These are phyloP conservation scores for Hericium erinaceus DNA, from an alignment of 768 basidiomycete species.

Conservation along the genomic window DNA sequence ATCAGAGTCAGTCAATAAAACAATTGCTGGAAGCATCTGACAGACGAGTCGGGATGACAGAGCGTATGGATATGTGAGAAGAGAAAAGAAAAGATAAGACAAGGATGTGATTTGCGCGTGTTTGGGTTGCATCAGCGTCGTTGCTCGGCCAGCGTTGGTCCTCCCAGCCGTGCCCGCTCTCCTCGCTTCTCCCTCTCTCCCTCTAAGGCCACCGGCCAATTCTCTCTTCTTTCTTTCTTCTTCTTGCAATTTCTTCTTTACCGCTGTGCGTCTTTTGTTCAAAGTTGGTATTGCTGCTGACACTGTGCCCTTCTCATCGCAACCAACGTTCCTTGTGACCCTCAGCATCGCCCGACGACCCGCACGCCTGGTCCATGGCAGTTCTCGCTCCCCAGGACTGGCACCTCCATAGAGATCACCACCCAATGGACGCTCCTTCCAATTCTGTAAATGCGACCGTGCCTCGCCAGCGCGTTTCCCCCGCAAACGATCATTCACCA, in stretches of 20 bases:
- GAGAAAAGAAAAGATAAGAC: too few relatives aligned
- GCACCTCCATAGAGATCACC: conserved; percentile 53
- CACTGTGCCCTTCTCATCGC: not conserved
- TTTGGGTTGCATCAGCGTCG: too few relatives aligned
- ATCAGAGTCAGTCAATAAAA: too few relatives aligned
- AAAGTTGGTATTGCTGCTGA: conserved; percentile 1
- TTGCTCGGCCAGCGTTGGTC: too few relatives aligned
- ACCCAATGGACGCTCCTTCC: conserved; percentile 43
- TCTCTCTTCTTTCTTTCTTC: not conserved
- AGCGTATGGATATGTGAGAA: too few relatives aligned
- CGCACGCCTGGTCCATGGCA: conserved; percentile 46
- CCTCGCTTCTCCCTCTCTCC: not conserved
- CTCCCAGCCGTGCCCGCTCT: not conserved
- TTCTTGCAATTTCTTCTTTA: not conserved
- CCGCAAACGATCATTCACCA: conserved; percentile 42
- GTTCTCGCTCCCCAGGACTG: conserved; percentile 73
- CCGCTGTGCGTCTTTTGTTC: not conserved
- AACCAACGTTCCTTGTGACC: not conserved
- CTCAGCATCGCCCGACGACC: not conserved
- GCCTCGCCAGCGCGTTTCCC: conserved; percentile 52
- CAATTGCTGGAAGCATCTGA: too few relatives aligned
- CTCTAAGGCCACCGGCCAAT: not conserved
- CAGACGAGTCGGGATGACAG: too few relatives aligned
- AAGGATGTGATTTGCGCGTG: too few relatives aligned
- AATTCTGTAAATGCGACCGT: conserved; percentile 27